Percentiles rank a stretch among this genome's conserved stretches.
Conservation (phyloP, 768 basidiomycete species). For the Boletus sp. region DNA sequence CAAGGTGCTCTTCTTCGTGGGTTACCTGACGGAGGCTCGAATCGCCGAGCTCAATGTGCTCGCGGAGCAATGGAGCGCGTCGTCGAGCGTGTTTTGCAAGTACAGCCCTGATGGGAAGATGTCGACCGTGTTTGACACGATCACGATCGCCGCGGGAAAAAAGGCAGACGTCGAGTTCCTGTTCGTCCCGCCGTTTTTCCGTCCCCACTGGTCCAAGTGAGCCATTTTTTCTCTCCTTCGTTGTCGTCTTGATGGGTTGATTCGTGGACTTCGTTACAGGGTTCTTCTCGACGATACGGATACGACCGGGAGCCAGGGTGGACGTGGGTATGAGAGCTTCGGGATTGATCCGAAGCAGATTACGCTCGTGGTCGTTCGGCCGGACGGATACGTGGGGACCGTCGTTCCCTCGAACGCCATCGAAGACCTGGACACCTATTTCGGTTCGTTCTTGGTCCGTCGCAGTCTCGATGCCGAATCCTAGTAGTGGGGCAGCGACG, state of each 20-base stretch:
- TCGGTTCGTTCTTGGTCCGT: conserved; percentile 43
- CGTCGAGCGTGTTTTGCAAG: background rate
- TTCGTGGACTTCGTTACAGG: conserved; percentile 19
- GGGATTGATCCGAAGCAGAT: conserved; percentile 31
- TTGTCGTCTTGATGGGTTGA: background rate
- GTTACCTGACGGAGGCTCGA: background rate
- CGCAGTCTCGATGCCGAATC: background rate
- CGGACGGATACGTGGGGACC: conserved; percentile 41
- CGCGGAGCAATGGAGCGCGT: background rate
- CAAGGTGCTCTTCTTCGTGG: background rate
- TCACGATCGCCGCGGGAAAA: background rate
- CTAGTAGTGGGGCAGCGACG: background rate
- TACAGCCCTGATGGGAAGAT: background rate
- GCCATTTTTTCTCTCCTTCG: background rate
- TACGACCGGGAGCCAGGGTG: conserved; percentile 29
- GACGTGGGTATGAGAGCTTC: conserved; percentile 34
- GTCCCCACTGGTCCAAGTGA: conserved; percentile 43
- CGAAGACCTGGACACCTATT: conserved; percentile 45
- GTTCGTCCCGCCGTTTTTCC: background rate
- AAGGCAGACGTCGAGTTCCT: background rate
- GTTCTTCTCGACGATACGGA: conserved; percentile 39
- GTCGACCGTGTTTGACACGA: background rate
- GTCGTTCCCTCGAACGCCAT: conserved; percentile 29
- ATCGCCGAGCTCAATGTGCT: background rate
- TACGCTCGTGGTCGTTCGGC: conserved; percentile 38